Evolutionary conservation across 192 early-diverging fungal species (phyloP), one percentile per base, ranked within the genome.

Genomic region (Dissophora ornata): DNA sequence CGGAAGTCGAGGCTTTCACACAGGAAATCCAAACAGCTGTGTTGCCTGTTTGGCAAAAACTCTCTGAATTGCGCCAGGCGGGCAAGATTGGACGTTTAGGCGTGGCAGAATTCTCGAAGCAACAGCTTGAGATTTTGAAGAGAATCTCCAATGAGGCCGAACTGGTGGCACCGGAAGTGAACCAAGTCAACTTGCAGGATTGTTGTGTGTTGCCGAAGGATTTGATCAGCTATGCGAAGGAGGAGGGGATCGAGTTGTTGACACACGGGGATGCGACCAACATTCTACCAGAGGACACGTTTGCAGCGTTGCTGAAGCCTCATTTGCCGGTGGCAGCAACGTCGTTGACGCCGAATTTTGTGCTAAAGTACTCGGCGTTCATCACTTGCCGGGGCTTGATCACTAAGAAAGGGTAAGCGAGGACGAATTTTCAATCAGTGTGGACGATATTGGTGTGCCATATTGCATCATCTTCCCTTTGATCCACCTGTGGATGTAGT

Each of bases 331-430:
- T 56, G 0, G 52, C 57, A 18, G 60, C 60, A 3, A n/a, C 46
- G 5, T 40, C 57, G 0, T 42, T 84, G 25, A 26, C 19, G 4
- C 85, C 85, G 3, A 83, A 80, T 25, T 86, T 83, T 81, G 82
- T 86, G 24, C 71, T 86, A 50, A 86, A 86, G 59, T 86, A 86
- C 51, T 68, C 81, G 52, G 79, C 79, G n/a, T 81, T 84, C 49
- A 78, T 82, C 19, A 75, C 70, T 11, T 28, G 60, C 41, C 70
- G 85, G 28, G 83, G 85, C 32, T 57, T 86, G 2, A 65, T 86
- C 26, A 66, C 85, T 7, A 81, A 84, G 41, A 86, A 86, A 61
- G 85, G 85, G 74, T 86, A 74, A 70, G 63, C 29, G 25, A 21
- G 4, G 15, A 18, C 30, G 13, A 26, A 29, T 11, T 22, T 21